A percentile compares a stretch with the other conserved stretches of the same genome.
Evolutionary conservation across 768 basidiomycete species (phyloP).

Genomic region (Xanthoconium stramineum): DNA sequence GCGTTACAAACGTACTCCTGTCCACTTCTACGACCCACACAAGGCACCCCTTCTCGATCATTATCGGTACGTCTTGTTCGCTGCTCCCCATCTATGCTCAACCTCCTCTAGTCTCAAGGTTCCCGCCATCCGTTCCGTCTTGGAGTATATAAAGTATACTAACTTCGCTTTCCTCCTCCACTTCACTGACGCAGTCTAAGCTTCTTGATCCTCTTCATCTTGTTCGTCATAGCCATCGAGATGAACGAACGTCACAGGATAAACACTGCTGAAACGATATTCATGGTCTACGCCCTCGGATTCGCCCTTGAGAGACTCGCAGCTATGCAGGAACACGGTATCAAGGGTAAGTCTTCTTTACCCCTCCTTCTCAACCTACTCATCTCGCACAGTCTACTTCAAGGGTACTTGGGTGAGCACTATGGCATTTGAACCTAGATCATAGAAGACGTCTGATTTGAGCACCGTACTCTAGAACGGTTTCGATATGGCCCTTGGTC

Average conservation of each 20-base stretch:
- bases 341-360: constrained; percentile 55
- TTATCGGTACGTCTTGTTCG: constrained; percentile 61
- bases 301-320: constrained; percentile 92
- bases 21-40: constrained; percentile 93
- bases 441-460: constrained; percentile 16
- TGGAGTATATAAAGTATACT: constrained; percentile 82
- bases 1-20: constrained; percentile 91
- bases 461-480: constrained; percentile 58
- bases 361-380: neutral
- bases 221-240: constrained; percentile 81
- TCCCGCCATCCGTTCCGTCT: constrained; percentile 82
- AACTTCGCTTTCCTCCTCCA: neutral
- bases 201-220: constrained; percentile 75
- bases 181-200: constrained; percentile 26
- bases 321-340: constrained; percentile 93
- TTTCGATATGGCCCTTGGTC: constrained; percentile 89
- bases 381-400: constrained; percentile 58
- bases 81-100: neutral
- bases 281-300: constrained; percentile 77
- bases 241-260: constrained; percentile 57
- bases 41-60: constrained; percentile 93
- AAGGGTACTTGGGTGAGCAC: constrained; percentile 74
- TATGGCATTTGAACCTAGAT: constrained; percentile 8
- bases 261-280: constrained; percentile 64
- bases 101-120: constrained; percentile 70